A percentile compares a stretch with the other conserved stretches of the same genome.
Evolutionary conservation across 371 early-diverging fungal genomes (phyloP).

Genomic region (Smittium culicis): DNA sequence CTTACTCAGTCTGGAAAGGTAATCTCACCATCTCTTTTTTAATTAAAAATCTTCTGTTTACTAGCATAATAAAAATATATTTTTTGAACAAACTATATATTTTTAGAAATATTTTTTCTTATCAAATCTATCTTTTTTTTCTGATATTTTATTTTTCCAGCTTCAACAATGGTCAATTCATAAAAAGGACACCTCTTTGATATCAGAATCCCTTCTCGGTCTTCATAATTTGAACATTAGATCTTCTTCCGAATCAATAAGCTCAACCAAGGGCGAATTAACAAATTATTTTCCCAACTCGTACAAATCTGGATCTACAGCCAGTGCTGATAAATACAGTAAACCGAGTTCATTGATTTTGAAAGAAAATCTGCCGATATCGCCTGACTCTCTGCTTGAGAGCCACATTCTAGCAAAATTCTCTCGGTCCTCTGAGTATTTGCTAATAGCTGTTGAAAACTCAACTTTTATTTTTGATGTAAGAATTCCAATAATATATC

Average conservation of each 20-base stretch:
- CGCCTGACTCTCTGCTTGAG: neutral
- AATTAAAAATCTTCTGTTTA: neutral
- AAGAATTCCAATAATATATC: no score
- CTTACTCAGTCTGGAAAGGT: slow-evolving; percentile 26
- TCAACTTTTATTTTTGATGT: slow-evolving; percentile 6
- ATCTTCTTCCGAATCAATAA: neutral
- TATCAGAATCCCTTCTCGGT: slow-evolving; percentile 7
- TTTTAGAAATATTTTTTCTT: neutral
- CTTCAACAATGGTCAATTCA: slow-evolving; percentile 7
- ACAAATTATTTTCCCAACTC: neutral
- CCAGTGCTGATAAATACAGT: neutral
- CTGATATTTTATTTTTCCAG: neutral
- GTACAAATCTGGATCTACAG: neutral
- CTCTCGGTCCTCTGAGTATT: neutral
- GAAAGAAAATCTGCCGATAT: neutral
- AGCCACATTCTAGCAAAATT: neutral
- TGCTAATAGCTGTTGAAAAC: slow-evolving; percentile 3
- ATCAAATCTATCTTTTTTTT: neutral
- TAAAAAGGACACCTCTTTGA: neutral
- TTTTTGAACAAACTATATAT: no score
- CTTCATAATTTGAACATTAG: neutral
- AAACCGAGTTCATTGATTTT: neutral
- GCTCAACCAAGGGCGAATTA: neutral
- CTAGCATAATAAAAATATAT: neutral
- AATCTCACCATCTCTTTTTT: slow-evolving; percentile 12